Conservation (phyloP, 2,329 filamentous ascomycete species). For the Penicillium verrucosum region DNA sequence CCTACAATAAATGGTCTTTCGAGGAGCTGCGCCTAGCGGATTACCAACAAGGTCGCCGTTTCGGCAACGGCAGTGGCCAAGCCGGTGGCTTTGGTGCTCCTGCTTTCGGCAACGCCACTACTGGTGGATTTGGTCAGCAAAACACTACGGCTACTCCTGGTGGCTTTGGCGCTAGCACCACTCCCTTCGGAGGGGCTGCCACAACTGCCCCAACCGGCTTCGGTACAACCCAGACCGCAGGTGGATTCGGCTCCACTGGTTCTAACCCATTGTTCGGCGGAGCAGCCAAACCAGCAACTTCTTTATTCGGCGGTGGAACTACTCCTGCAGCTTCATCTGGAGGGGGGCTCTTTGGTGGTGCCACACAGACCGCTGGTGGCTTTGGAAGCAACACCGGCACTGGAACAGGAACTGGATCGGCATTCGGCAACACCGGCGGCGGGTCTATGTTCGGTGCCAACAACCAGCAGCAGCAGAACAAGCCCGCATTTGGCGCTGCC, state of each 20-base stretch:
- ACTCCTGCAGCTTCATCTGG: conserved; percentile 28
- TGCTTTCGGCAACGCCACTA: conserved; percentile 48
- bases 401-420: conserved; percentile 24
- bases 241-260: conserved; percentile 35
- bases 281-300: conserved; percentile 26
- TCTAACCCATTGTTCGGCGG: conserved; percentile 42
- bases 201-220: conserved; percentile 43
- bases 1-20: conserved; percentile 78
- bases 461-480: conserved; percentile 34
- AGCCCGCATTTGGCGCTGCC: conserved; percentile 36
- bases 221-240: conserved; percentile 42
- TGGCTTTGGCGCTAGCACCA: conserved; percentile 45
- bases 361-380: conserved; percentile 11
- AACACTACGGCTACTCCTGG: conserved; percentile 21
- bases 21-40: conserved; percentile 78
- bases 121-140: conserved; percentile 45
- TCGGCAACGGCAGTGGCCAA: conserved; percentile 77
- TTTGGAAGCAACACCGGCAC: conserved; percentile 24
- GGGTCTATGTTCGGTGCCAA: conserved; percentile 44
- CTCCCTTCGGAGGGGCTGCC: conserved; percentile 38
- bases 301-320: conserved; percentile 41
- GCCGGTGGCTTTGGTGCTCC: conserved; percentile 75
- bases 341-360: not conserved
- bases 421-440: conserved; percentile 33
- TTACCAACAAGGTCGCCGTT: conserved; percentile 81